Evolutionary conservation across 2,329 filamentous ascomycete genomes (phyloP).

Genomic region (Orbilia brochopaga): DNA sequence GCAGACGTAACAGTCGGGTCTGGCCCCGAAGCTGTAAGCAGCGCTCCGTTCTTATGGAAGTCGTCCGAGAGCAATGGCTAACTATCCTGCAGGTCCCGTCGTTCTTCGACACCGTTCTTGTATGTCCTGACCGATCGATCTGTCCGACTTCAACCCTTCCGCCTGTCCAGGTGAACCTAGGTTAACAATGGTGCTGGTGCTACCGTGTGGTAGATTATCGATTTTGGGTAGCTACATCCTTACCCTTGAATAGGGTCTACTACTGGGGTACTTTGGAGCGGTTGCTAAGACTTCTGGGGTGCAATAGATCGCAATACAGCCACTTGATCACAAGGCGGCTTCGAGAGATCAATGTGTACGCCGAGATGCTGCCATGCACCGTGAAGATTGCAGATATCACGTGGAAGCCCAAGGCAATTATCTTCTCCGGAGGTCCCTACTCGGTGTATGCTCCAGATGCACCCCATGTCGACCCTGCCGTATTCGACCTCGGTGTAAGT

Average conservation of each 20-base stretch:
- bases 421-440: slow-evolving; percentile 73
- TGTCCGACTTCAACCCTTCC: not conserved
- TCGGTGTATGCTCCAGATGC: slow-evolving; percentile 82
- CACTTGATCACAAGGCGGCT: slow-evolving; percentile 78
- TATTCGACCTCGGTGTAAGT: slow-evolving; percentile 74
- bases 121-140: slow-evolving; percentile 40
- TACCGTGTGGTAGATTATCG: slow-evolving; percentile 52
- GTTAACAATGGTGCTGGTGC: slow-evolving; percentile 31
- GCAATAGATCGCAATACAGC: slow-evolving; percentile 67
- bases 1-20: slow-evolving; percentile 35
- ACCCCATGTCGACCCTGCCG: slow-evolving; percentile 79
- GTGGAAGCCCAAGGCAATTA: slow-evolving; percentile 83
- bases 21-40: slow-evolving; percentile 35
- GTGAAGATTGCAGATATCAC: slow-evolving; percentile 76
- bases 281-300: not conserved
- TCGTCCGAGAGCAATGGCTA: not conserved
- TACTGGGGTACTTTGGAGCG: not conserved
- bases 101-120: slow-evolving; percentile 55
- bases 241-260: not conserved
- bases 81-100: slow-evolving; percentile 52
- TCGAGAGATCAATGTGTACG: slow-evolving; percentile 79
- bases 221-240: slow-evolving; percentile 53
- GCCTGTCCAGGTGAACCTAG: slow-evolving; percentile 14
- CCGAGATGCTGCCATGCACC: slow-evolving; percentile 87
- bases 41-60: not conserved